Conservation (phyloP, 306 rosid species). For the Calophaca sinica region DNA sequence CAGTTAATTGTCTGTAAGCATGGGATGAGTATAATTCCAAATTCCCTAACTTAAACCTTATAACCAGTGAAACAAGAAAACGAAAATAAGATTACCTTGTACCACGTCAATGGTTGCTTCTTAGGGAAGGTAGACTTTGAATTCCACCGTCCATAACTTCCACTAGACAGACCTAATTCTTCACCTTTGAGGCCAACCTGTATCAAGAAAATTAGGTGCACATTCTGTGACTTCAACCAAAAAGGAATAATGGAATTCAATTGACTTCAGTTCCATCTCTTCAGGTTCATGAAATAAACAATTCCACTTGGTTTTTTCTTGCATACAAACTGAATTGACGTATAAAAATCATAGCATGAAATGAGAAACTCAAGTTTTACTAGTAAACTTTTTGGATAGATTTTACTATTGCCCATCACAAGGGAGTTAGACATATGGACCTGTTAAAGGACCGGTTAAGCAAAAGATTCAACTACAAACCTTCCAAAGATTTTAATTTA, state of each 20-base stretch:
- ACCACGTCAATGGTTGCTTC: slow-evolving; percentile 90
- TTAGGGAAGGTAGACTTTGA: slow-evolving; percentile 70
- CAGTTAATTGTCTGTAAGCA: no score
- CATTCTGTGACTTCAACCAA: slow-evolving; percentile 25
- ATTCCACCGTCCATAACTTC: slow-evolving; percentile 74
- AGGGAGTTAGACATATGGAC: not conserved
- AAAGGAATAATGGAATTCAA: slow-evolving; percentile 7
- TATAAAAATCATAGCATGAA: slow-evolving; percentile 2
- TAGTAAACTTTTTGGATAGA: not conserved
- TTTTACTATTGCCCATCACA: not conserved
- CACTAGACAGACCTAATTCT: slow-evolving; percentile 65
- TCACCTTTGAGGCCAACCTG: slow-evolving; percentile 96
- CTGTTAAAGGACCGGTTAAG: not conserved
- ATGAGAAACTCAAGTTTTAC: not conserved
- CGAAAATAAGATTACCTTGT: slow-evolving; percentile 70
- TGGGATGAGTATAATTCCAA: slow-evolving; percentile 1
- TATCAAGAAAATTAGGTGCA: slow-evolving; percentile 35
- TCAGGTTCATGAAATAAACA: not conserved
- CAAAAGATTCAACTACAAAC: not conserved
- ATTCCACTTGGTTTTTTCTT: not conserved
- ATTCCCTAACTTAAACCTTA: not conserved
- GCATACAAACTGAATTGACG: not conserved
- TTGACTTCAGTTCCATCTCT: slow-evolving; percentile 11
- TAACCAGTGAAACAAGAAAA: not conserved
- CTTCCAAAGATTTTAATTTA: slow-evolving; percentile 12